These are phyloP conservation scores for Centella asiatica DNA, from an alignment of 129 eudicot species.

Conservation along the genomic window DNA sequence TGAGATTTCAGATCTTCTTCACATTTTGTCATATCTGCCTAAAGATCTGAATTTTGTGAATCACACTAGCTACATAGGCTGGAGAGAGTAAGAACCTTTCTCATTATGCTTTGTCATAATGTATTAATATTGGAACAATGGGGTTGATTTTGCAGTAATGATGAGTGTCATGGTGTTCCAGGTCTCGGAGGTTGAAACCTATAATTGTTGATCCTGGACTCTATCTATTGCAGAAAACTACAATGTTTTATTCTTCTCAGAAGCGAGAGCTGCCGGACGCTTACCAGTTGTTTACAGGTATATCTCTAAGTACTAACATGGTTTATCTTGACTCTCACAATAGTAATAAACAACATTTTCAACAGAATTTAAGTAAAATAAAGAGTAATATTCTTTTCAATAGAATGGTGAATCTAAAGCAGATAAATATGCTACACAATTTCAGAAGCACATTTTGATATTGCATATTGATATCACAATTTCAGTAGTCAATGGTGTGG, in stretches of 20 bases:
- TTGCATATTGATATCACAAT: too few species aligned
- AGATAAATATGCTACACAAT: too few species aligned
- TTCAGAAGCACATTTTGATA: too few species aligned
- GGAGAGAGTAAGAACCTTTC: constrained; percentile 70
- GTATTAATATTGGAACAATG: background rate
- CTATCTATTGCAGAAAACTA: constrained; percentile 49
- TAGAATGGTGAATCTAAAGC: too few species aligned
- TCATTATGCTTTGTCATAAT: background rate
- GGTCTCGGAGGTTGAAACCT: constrained; percentile 65
- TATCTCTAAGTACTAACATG: too few species aligned
- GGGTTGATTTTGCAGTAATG: background rate
- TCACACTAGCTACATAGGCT: constrained; percentile 93
- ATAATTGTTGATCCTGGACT: constrained; percentile 86
- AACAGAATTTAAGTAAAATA: too few species aligned
- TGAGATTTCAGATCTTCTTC: constrained; percentile 74
- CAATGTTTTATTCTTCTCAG: constrained; percentile 68
- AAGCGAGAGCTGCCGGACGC: constrained; percentile 73
- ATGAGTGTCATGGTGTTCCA: constrained; percentile 11
- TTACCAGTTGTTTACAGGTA: constrained; percentile 72
- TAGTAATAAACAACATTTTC: too few species aligned
- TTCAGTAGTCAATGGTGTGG: too few species aligned
- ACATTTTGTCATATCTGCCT: constrained; percentile 75
- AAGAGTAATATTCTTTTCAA: too few species aligned
- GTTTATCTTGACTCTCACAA: too few species aligned
- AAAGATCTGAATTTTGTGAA: constrained; percentile 88